Evolutionary conservation across 306 rosid genomes (phyloP), one percentile per base, ranked within the genome.

Genomic region (Vigna reflexopilosa): DNA sequence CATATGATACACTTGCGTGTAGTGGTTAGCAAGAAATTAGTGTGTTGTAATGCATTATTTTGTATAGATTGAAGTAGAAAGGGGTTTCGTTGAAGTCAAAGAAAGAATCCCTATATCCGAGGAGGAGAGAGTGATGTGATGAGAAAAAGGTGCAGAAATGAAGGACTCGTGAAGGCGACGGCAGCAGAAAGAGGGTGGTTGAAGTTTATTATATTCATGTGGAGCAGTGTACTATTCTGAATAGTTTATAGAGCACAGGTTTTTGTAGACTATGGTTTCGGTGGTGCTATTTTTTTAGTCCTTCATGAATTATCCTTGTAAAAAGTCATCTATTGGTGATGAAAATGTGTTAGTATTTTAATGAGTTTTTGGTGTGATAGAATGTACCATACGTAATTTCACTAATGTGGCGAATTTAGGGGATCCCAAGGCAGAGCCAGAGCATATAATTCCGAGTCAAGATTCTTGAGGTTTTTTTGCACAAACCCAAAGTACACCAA

Each of bases 161-260:
- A 84, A 90, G 87, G 93, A 85, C 98, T 87, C 93, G 98, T 93
- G 97, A 93, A 93, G 96, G 94, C 94, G 85, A 96, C 97, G 98
- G 97, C 90, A 87, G 87, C 77, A 30, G 14, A 47, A 14, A n/a
- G 44, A 75, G 68, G 57, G 77, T 32, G 12, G 82, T 81, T 80
- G 76, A 64, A 71, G 17, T 80, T 84, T 76, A 85, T 91, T 84
- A 80, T 63, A 77, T 83, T 89, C 91, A 87, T 89, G 89, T 82
- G 70, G 26, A 64, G 7, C 17, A 36, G 50, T 42, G 66, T 26
- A 70, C 0, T 17, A 1, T 44, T 45, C 50, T 56, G 68, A 42
- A 42, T 55, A 12, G 11, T 65, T 65, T 65, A 40, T 67, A 3
- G 2, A 19, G 1, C 52, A 54, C 28, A 38, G 10, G 1, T 55